Evolutionary conservation across 2,329 filamentous ascomycete genomes (phyloP).

Genomic region (Aspergillus flavus): DNA sequence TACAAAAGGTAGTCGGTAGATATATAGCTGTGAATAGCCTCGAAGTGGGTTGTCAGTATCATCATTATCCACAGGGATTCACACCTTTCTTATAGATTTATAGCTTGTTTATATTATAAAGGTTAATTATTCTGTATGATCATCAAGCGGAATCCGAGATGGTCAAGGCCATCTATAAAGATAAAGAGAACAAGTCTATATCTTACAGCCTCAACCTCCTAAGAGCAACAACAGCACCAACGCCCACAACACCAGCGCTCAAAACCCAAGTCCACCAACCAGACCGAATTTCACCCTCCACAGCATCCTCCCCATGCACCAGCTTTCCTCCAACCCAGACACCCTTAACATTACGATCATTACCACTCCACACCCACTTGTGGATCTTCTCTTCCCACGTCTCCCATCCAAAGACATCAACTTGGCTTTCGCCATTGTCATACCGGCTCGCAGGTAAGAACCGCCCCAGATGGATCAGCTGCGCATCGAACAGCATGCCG

Average conservation of each 20-base stretch:
- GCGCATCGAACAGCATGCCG: slow-evolving; percentile 89
- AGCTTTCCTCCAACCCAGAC: slow-evolving; percentile 88
- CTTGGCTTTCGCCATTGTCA: slow-evolving; percentile 60
- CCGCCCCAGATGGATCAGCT: slow-evolving; percentile 69
- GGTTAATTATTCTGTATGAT: not conserved
- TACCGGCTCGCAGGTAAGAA: slow-evolving; percentile 23
- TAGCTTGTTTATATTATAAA: too few species aligned
- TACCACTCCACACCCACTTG: slow-evolving; percentile 94
- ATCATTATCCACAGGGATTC: too few species aligned
- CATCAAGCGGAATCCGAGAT: not conserved
- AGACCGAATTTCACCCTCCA: not conserved
- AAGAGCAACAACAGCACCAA: slow-evolving; percentile 7
- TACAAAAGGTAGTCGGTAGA: too few species aligned
- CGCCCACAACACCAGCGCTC: slow-evolving; percentile 3
- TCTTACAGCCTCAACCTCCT: slow-evolving; percentile 7
- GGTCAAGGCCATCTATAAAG: not conserved
- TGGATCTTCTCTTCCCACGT: slow-evolving; percentile 81
- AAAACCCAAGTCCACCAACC: slow-evolving; percentile 10
- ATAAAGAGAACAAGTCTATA: not conserved
- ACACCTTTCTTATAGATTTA: too few species aligned
- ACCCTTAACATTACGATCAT: slow-evolving; percentile 83
- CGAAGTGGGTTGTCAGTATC: too few species aligned
- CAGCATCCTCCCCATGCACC: slow-evolving; percentile 59
- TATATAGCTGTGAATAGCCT: too few species aligned
- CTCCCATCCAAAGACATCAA: slow-evolving; percentile 92